Percentiles rank a stretch among this genome's conserved stretches.
phyloP scores from a whole-genome alignment of 768 basidiomycete genomes.

The Omphalotus guepiniiformis region DNA sequence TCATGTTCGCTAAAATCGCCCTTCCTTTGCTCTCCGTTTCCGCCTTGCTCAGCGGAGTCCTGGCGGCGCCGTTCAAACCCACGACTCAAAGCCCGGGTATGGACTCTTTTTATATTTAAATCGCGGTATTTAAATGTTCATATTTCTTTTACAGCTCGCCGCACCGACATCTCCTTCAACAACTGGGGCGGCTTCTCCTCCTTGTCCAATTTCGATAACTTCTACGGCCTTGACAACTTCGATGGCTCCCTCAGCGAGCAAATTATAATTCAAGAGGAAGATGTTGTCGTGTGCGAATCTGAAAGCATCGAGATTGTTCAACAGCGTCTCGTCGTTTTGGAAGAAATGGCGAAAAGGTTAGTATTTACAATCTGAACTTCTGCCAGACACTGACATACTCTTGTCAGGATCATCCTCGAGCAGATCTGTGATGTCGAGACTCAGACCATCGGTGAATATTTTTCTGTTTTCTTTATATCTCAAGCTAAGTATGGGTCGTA shows the following conservation, averaged over 20 bases:
- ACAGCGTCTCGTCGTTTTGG: conserved; percentile 39
- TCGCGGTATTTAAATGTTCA: neutral
- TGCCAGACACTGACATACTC: neutral
- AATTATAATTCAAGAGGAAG: conserved; percentile 28
- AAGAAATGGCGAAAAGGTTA: conserved; percentile 44
- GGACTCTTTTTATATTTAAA: conserved; percentile 3
- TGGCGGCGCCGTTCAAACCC: conserved; percentile 25
- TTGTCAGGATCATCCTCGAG: conserved; percentile 38
- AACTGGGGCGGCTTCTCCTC: conserved; percentile 35
- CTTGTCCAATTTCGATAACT: conserved; percentile 39
- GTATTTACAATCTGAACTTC: neutral
- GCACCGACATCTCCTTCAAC: conserved; percentile 19
- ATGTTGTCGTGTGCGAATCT: conserved; percentile 36
- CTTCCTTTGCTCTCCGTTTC: conserved; percentile 27
- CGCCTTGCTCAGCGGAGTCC: conserved; percentile 25
- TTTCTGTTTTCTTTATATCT: neutral
- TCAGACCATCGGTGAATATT: conserved; percentile 22
- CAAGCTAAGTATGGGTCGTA: neutral
- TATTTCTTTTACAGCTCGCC: neutral
- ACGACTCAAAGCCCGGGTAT: conserved; percentile 23
- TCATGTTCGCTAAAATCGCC: conserved; percentile 38
- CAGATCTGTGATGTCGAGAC: conserved; percentile 48
- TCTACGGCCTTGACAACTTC: conserved; percentile 42
- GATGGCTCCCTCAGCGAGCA: conserved; percentile 31
- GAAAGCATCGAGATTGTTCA: conserved; percentile 38